Evolutionary conservation across 129 eudicot genomes (phyloP), one percentile per base, ranked within the genome.

Genomic region (Chrysanthemum makinoi): DNA sequence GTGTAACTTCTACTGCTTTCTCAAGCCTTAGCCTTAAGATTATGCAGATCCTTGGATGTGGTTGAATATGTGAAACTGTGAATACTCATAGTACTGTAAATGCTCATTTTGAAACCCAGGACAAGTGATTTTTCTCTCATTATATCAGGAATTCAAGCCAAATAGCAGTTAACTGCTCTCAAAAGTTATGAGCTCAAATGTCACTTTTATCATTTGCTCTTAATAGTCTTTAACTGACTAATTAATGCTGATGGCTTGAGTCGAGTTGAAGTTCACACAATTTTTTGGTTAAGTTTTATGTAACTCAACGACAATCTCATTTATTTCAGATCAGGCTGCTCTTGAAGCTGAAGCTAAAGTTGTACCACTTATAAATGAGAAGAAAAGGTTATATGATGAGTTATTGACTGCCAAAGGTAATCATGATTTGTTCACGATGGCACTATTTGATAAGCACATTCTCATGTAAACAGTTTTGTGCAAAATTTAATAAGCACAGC

Each of bases 311-410:
- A 79, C 48, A 79, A 58, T 77, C 28, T 63, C 62, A 28, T 68
- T 55, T 15, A 53, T 83, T 81, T 68, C 97, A 95, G 99, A 95
- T 80, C 91, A 90, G 83, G 88, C 95, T 80, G 99, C 99, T 35
- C 87, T 88, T 63, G 99, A 90, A 83, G 75, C 94, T 50, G 97
- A 90, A 82, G 95, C 99, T 63, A 84, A 86, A 83, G 88, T 90
- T 70, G 75, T 80, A 60, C 97, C 96, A 16, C 89, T 90, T 69
- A 74, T 95, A 69, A 78, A 77, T 65, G 97, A 86, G 89, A 95
- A 87, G 88, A 91, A 85, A 79, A 75, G 80, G 82, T 76, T 95
- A 80, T 90, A 81, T 77, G 84, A 95, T 65, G 88, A 90, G 79
- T 76, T 90, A 68, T 86, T 88, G 84, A 88, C 97, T 43, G 86